Evolutionary conservation across 139 green algal genomes (phyloP), one percentile per base, ranked within the genome.

Genomic region (Closterium sp.): DNA sequence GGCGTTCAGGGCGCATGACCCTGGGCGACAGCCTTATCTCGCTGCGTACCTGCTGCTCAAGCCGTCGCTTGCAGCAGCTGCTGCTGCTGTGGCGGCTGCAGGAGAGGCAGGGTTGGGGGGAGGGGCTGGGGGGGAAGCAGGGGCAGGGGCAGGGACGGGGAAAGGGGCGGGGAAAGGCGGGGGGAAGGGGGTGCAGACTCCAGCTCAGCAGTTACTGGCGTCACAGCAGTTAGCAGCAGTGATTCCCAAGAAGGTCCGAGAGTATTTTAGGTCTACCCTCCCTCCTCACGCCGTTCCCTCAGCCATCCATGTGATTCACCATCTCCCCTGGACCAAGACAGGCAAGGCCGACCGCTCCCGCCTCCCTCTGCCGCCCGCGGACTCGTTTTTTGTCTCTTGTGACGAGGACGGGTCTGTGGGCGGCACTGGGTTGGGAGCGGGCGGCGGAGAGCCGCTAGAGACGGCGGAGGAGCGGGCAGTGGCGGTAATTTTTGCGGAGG

Each of bases 11-110:
- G 89, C 30, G 89, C 32, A 91, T 31, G 89, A 91, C 27, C 90
- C 90, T 0, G 90, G 73, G 11, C 11, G 27, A 21, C 70, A 86
- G 62, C 62, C 62, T 24, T 92, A 79, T 27, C 90, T 92, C 42
- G 90, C n/a, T 28, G 90, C 90, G 28, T 92, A 92, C 34, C 90
- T 92, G 0, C 90, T 92, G 90, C n/a, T 70, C 17, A 27, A 91
- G 2, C 85, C 85, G 0, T 32, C n/a, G 21, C 85, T 32, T 0
- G 85, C 85, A 21, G n/a, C 85, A 10, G 85, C 85, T 24, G 22
- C 85, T 30, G 85, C n/a, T 31, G 85, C n/a, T 30, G 85, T 29
- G 21, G 11, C 85, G 85, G 28, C 85, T 30, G 28, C 85, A 31
- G 85, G n/a, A 87, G 85, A 31, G 22, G 85, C 85, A 87, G 28